Base-by-base conservation (phyloP, 2,329 filamentous ascomycete species). In the Xenoacremonium recifei region DNA sequence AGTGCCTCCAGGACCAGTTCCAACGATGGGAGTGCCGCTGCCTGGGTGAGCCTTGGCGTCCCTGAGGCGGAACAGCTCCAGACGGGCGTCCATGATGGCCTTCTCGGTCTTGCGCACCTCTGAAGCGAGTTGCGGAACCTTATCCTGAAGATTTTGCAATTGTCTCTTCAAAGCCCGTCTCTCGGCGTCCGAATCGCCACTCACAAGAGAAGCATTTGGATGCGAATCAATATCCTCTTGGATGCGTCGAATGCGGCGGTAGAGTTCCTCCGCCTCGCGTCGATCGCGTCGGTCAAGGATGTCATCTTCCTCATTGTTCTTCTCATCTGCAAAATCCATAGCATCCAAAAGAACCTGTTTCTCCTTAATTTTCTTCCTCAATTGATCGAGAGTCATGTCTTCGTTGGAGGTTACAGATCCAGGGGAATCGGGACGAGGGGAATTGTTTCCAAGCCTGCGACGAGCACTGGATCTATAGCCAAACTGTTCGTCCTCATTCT, bases 141-240 rank as follows among this genome's bases (percentile, higher is more conserved):
- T 89, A 65, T 99, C 93, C 4, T 89, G 91, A 48, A 95, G 75
- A 36, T 80, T 83, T 62, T 96, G 92, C 27, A 99, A 76, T 65
- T 97, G 91, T 39, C 93, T 86, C 64, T 91, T 92, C 49, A 99
- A 71, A 12, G 88, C 75, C 46, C 93, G 81, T 42, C 89, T 80
- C 66, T 99, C 93, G 5, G 92, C 91, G 40, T 93, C 89, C 0
- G 88, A 92, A 63, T 96, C 89, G 6, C 84, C 77, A 39, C 80
- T 81, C 42, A 79, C 72, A 53, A 87, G 69, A 18, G 88, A 80
- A 18, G 66, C 66, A 64, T 93, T 88, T 1, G 93, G 92, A 62
- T 99, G 90, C 17, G 77, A 78, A 62, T 97, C 92, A 53, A 99
- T 96, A 54, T 99, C 93, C 57, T 95, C 89, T 61, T 99, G 93